Evolutionary conservation across 2,329 filamentous ascomycete species (phyloP), one percentile per base, ranked within the genome.

Genomic region (Sphaerostilbella broomeana): DNA sequence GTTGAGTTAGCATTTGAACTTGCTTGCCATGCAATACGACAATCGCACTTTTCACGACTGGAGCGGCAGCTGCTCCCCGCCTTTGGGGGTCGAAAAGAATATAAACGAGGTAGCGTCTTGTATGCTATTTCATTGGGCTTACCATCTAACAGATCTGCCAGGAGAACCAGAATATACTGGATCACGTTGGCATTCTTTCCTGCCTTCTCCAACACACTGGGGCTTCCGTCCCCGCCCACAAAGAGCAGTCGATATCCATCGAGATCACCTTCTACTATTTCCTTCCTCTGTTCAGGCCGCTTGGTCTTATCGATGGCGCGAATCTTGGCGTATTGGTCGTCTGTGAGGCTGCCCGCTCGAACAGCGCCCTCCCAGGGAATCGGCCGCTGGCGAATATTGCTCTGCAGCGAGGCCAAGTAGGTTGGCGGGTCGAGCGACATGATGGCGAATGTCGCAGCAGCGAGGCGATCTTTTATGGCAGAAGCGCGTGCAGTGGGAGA

Each of bases 311-410:
- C 92, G 53, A 97, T 86, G 46, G 89, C 86, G 64, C 89, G 89
- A 68, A 98, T 95, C 74, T 89, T 90, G 70, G 84, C 86, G 53
- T 95, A 78, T 65, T 98, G 90, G 52, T 85, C 82, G 52, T 97
- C 90, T 43, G 86, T 94, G 65, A 98, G 85, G 57, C 87, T 92
- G 63, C 89, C 87, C 53, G 87, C 87, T 63, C 92, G 80, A 51
- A 94, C 87, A 55, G 90, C 89, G 55, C 90, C 90, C 65, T 97
- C 90, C 92, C 92, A 98, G 43, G 90, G 89, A 66, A 98, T 95
- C 50, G 89, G 89, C 52, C 92, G 80, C 59, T 86, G 84, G 59
- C 92, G 86, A 62, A 97, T 95, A 73, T 97, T 97, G 77, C 86
- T 94, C 71, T 95, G 89, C 52, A 95, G 76, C 52, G 87, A 90